Evolutionary conservation across 257 asterid species (phyloP).

Genomic region (Solanum chiquidenum): DNA sequence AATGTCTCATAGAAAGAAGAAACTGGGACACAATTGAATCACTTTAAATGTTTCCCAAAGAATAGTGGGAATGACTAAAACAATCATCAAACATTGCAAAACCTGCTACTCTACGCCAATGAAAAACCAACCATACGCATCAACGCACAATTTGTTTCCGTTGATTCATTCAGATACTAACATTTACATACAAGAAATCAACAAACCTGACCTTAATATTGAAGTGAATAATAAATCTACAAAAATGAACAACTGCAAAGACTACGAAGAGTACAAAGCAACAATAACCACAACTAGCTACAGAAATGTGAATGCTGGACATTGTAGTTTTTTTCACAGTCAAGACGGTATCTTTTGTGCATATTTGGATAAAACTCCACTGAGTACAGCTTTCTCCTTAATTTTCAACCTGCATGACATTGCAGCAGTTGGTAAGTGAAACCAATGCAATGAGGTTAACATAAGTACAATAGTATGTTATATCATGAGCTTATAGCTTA

Average conservation of each 20-base stretch:
- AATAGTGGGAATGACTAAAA: not conserved
- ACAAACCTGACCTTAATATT: not conserved
- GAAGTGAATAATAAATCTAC: not conserved
- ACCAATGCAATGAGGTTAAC: not conserved
- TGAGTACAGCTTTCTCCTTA: constrained; percentile 58
- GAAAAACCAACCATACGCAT: not conserved
- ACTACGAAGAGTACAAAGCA: not conserved
- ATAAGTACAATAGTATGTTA: not conserved
- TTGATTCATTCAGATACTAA: not conserved
- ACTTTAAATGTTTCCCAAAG: not conserved
- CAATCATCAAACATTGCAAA: not conserved
- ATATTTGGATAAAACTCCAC: constrained; percentile 68
- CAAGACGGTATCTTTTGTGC: constrained; percentile 21
- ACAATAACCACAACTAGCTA: not conserved
- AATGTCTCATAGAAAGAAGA: not conserved
- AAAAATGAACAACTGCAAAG: not conserved
- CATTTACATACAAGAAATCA: not conserved
- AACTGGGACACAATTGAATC: not conserved
- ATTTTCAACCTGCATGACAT: constrained; percentile 51
- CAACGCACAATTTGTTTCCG: not conserved
- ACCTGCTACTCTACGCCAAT: not conserved
- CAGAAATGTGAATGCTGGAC: not conserved
- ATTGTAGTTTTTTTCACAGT: constrained; percentile 22
- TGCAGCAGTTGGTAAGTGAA: not conserved
- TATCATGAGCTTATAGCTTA: constrained; percentile 4